Evolutionary conservation across 179 eudicot species (phyloP), one percentile per base, ranked within the genome.

Genomic region (Beta macrorhiza): DNA sequence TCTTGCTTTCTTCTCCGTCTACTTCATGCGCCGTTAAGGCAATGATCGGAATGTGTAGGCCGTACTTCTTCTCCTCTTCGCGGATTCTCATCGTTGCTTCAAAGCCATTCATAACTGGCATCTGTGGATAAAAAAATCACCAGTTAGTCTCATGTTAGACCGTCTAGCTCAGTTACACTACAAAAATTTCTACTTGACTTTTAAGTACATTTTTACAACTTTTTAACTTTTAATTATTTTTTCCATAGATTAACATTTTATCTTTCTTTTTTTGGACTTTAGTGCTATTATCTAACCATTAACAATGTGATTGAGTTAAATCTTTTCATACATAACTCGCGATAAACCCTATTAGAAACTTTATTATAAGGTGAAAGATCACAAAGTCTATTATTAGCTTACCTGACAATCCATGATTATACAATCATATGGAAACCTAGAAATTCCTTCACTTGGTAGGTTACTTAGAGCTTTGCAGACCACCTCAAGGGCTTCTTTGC

Each of bases 371-470:
- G 12, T 72, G 16, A 20, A 51, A 15, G 29, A 7, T 15, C 1
- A 55, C 2, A 37, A 52, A 52, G 17, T 57, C 17, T 17, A 6
- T 5, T 20, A 51, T 17, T 19, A 53, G 1, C 25, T 32, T 80
- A 92, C 97, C 96, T 92, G 86, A 63, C 98, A 93, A 59, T 93
- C 98, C 97, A 93, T 93, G 69, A 93, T 79, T 61, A 93, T 88
- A 80, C 37, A 82, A 59, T 82, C 81, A 77, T 79, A 85, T 11
- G 83, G 78, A 75, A 85, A 85, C 55, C 37, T 42, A 47, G 79
- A 81, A 42, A 49, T 20, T 47, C 13, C 76, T 72, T 63, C 79
- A 29, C 62, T 72, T 1, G 19, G 20, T 52, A 78, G 15, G 42
- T 25, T 25, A 52, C 64, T 67, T 52, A 85, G 47, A 49, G 76